Percentiles rank a stretch among this genome's conserved stretches.
These are phyloP conservation scores for Nicotiana noctiflora DNA, from an alignment of 257 asterid species.

Conservation along the genomic window DNA sequence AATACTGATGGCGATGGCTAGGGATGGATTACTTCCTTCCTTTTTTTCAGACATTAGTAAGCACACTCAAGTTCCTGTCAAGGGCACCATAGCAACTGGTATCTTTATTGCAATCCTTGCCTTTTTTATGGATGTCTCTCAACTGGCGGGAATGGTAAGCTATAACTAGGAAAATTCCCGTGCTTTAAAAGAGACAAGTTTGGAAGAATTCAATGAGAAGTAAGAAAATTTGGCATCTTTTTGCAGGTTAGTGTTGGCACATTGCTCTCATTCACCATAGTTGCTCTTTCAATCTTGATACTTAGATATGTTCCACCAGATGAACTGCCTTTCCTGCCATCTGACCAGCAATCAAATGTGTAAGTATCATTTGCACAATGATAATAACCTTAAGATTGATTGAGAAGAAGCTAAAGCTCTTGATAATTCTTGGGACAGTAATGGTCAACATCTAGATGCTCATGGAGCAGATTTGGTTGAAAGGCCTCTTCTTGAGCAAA, in stretches of 20 bases:
- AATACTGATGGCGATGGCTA: constrained; percentile 38
- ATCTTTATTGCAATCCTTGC: constrained; percentile 27
- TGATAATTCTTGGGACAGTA: not conserved
- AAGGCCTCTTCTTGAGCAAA: constrained; percentile 19
- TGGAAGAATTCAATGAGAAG: not conserved
- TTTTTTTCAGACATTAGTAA: constrained; percentile 31
- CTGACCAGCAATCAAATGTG: constrained; percentile 6
- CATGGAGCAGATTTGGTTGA: constrained; percentile 3
- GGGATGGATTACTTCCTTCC: constrained; percentile 39
- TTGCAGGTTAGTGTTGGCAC: constrained; percentile 41
- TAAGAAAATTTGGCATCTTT: not conserved
- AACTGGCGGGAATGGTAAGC: constrained; percentile 38
- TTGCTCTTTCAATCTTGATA: constrained; percentile 31
- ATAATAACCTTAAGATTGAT: constrained; percentile 7
- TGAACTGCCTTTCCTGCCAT: constrained; percentile 9
- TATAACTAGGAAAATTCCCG: not conserved
- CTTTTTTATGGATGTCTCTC: constrained; percentile 37
- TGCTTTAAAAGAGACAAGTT: not conserved
- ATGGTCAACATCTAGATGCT: constrained; percentile 1
- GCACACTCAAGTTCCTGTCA: constrained; percentile 33
- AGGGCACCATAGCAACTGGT: constrained; percentile 31
- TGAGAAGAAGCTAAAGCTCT: not conserved
- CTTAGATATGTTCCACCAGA: constrained; percentile 32
- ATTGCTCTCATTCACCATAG: constrained; percentile 32
- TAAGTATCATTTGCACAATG: constrained; percentile 7